Percentiles rank a stretch among this genome's conserved stretches.
These are phyloP conservation scores for Linaria vulgaris DNA, from an alignment of 257 asterid species.

Conservation along the genomic window DNA sequence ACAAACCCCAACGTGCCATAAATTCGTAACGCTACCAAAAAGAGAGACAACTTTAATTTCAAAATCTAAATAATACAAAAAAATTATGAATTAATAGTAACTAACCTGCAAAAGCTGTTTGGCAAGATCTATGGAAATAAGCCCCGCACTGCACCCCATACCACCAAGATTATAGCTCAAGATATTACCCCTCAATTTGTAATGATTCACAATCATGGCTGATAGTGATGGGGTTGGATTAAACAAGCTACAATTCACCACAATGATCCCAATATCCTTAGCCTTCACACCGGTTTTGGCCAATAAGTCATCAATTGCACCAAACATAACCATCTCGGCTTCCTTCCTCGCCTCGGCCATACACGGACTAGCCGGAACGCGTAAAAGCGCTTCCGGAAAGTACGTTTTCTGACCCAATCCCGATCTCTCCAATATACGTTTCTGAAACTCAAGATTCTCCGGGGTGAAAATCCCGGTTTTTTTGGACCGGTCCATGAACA, in stretches of 20 bases:
- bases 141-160: slow-evolving; percentile 49
- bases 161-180: slow-evolving; percentile 40
- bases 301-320: slow-evolving; percentile 36
- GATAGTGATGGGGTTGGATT: slow-evolving; percentile 37
- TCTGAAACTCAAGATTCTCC: slow-evolving; percentile 28
- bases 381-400: slow-evolving; percentile 10
- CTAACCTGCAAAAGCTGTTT: slow-evolving; percentile 38
- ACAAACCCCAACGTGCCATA: background rate
- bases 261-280: slow-evolving; percentile 35
- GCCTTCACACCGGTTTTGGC: slow-evolving; percentile 28
- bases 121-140: slow-evolving; percentile 39
- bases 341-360: slow-evolving; percentile 32
- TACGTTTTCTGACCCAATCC: slow-evolving; percentile 28
- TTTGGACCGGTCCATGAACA: slow-evolving; percentile 12
- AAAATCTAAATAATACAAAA: background rate
- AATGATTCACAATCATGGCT: slow-evolving; percentile 37
- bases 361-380: slow-evolving; percentile 3
- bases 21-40: background rate
- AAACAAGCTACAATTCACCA: slow-evolving; percentile 33
- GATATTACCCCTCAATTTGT: slow-evolving; percentile 34
- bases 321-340: slow-evolving; percentile 32
- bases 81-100: background rate
- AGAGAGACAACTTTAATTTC: background rate
- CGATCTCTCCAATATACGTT: slow-evolving; percentile 28
- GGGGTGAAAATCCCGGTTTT: slow-evolving; percentile 6